Base-by-base conservation (phyloP, 345 rosid species). In the Raphanus sativus region DNA sequence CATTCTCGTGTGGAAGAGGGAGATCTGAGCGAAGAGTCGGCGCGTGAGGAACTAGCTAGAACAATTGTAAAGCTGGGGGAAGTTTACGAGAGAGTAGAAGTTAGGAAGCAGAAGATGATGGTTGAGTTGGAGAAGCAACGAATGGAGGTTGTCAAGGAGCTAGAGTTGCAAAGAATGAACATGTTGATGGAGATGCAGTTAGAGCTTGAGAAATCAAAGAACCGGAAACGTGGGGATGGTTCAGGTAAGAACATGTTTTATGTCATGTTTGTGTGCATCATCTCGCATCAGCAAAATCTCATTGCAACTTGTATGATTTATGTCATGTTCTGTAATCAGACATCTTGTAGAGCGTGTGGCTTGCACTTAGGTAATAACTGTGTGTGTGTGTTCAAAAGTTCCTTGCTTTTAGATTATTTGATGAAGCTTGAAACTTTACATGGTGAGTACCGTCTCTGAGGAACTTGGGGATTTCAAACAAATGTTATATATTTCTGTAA, bases 51-150 rank as follows among this genome's bases (percentile, higher is more conserved):
- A 58, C 38, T 88, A 69, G 91, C 93, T n/a, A 77, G 84, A 65
- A 88, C 91, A 4, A 87, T 91, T 42, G 71, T 87, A 78, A 86
- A 83, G 50, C 81, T 91, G 10, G 94, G 91, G 1, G 90, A 87
- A 79, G 86, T 82, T 5, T 91, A 87, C 42, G 90, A 87, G 86
- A 86, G 89, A 71, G 83, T 83, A 4, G 97, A 91, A 75, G 75
- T 86, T 48, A 81, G 71, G 50, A 91, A 91, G 82, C 86, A 86
- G 76, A 75, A 13, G 55, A 56, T 56, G 75, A 81, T 89, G 92
- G 83, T 88, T 75, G 92, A 87, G 26, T 76, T 89, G 86, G 92
- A 91, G 85, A 89, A 83, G 79, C 89, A 91, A 81, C 85, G 93
- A 64, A 86, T 89, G 93, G 84, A 84, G 82, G 84, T 87, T 12